These are phyloP conservation scores for Hygrocybe punicea DNA, from an alignment of 768 basidiomycete genomes.

Conservation along the genomic window DNA sequence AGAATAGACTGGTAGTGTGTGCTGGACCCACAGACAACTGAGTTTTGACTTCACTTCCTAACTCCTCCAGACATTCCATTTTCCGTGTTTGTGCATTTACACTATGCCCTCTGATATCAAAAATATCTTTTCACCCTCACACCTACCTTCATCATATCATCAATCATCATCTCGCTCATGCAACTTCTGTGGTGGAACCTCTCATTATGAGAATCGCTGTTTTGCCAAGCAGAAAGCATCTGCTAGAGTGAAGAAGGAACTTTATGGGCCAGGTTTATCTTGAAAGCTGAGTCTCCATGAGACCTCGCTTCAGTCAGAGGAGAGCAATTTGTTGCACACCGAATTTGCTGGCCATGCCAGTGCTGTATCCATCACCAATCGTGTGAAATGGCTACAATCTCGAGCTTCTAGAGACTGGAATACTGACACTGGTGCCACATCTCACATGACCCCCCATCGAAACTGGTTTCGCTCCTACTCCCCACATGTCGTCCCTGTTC, in stretches of 20 bases:
- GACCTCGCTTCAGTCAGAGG: not conserved
- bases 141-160: too few species aligned
- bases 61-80: too few species aligned
- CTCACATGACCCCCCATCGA: slow-evolving; percentile 33
- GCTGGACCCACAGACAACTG: too few species aligned
- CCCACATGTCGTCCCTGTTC: slow-evolving; percentile 18
- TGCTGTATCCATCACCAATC: too few species aligned
- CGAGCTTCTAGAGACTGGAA: not conserved
- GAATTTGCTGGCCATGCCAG: slow-evolving; percentile 3
- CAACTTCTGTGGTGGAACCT: not conserved
- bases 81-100: too few species aligned
- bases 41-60: too few species aligned
- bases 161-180: not conserved
- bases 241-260: not conserved
- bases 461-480: slow-evolving; percentile 26
- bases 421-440: slow-evolving; percentile 27
- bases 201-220: not conserved
- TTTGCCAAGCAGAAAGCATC: not conserved
- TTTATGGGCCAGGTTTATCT: too few species aligned
- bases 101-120: too few species aligned
- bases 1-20: too few species aligned
- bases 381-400: not conserved
- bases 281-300: too few species aligned
- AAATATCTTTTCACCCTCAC: too few species aligned
- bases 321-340: not conserved